phyloP scores from a whole-genome alignment of 2,329 filamentous ascomycete genomes.

The Neocatenulostroma microsporum region DNA sequence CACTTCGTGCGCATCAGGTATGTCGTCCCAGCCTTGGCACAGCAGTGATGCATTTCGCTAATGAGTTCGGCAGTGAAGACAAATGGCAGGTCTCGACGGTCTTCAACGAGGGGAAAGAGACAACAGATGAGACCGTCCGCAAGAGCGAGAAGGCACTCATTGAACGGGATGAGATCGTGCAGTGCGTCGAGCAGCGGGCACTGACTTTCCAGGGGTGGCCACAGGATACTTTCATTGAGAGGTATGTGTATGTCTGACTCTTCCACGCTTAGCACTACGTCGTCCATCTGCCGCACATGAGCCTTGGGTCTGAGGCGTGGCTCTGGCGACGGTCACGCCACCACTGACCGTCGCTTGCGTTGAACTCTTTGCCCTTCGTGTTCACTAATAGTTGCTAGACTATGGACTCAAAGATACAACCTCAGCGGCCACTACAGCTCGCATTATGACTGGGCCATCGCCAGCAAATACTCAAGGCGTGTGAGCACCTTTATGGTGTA shows the following conservation, averaged over 20 bases:
- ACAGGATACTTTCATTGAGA: constrained; percentile 50
- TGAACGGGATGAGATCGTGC: constrained; percentile 42
- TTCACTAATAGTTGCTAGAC: too few species aligned
- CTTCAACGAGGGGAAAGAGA: constrained; percentile 42
- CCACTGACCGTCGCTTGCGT: too few species aligned
- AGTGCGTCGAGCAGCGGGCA: constrained; percentile 53
- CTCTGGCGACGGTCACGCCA: too few species aligned
- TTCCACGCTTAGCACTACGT: too few species aligned
- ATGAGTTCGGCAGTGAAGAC: constrained; percentile 30
- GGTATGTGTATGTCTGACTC: too few species aligned
- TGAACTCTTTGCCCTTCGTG: too few species aligned
- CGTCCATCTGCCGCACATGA: too few species aligned
- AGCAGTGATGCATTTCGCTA: too few species aligned
- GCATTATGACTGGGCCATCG: constrained; percentile 52
- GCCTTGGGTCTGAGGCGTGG: too few species aligned
- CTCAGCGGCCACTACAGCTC: constrained; percentile 50
- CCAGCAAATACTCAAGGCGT: constrained; percentile 28
- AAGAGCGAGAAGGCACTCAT: constrained; percentile 48
- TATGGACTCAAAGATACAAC: constrained; percentile 56
- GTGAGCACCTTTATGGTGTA: constrained; percentile 58
- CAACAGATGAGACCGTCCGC: constrained; percentile 43
- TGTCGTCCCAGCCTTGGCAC: background rate
- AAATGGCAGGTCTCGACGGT: constrained; percentile 50
- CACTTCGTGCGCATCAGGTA: constrained; percentile 49
- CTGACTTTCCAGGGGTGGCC: constrained; percentile 55